These are phyloP conservation scores for Berkeleyomyces rouxiae DNA, from an alignment of 2,329 filamentous ascomycete genomes.

Conservation along the genomic window DNA sequence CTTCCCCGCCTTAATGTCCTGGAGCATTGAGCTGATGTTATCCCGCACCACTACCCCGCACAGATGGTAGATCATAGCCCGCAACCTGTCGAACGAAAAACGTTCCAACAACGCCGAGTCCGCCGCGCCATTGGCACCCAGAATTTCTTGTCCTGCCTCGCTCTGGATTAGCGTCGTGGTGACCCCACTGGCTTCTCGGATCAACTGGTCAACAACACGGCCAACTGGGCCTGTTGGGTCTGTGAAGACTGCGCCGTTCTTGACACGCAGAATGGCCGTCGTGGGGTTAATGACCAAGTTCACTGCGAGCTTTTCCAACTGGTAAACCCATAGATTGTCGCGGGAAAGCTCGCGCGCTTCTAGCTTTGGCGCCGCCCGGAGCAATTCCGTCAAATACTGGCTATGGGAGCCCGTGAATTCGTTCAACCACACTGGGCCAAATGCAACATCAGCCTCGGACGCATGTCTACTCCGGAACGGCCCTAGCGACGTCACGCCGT, in stretches of 20 bases:
- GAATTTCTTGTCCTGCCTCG: neutral
- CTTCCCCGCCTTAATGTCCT: constrained; percentile 36
- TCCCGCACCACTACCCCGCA: constrained; percentile 24
- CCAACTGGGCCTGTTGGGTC: constrained; percentile 34
- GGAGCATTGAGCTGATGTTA: constrained; percentile 46
- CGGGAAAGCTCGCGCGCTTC: constrained; percentile 24
- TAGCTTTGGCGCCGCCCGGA: constrained; percentile 29
- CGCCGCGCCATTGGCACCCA: constrained; percentile 15
- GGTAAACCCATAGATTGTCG: constrained; percentile 37
- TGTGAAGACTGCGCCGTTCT: constrained; percentile 57
- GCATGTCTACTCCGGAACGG: constrained; percentile 37
- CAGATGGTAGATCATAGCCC: constrained; percentile 24
- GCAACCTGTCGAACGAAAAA: constrained; percentile 28
- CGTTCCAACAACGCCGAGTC: constrained; percentile 21
- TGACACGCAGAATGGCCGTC: constrained; percentile 59
- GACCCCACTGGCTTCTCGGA: constrained; percentile 61
- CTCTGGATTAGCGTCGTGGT: constrained; percentile 25
- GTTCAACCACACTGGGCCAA: constrained; percentile 30
- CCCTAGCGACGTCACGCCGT: constrained; percentile 35
- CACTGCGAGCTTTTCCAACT: constrained; percentile 73
- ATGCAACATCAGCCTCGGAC: constrained; percentile 29
- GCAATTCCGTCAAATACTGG: constrained; percentile 26
- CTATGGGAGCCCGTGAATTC: constrained; percentile 3
- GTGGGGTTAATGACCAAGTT: constrained; percentile 73
- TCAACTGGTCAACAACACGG: constrained; percentile 47